Base-by-base conservation (phyloP, 2,329 filamentous ascomycete species). In the Podosphaera xanthii region DNA sequence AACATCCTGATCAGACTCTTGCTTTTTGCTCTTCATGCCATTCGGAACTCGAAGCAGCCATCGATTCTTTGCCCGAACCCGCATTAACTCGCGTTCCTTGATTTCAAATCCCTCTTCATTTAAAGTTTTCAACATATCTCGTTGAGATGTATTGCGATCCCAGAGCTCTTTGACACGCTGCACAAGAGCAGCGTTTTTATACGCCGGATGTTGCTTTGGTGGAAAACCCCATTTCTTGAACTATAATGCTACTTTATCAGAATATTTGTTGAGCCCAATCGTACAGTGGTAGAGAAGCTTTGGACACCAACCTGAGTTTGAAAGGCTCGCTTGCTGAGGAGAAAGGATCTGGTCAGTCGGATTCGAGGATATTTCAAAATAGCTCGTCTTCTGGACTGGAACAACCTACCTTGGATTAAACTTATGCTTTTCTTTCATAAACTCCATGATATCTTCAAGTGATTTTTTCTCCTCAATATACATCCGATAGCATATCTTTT, bases 391-490 rank as follows among this genome's bases (percentile, higher is more conserved):
- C 30, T 12, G 52, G 34, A 59, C 58, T 58, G 59, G 55, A 58
- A 61, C 58, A 60, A 69, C 75, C 69, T 74, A 86, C 83, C 82
- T 86, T 31, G 86, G 85, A 36, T 79, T 75, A 70, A 89, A 88
- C 62, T 79, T 76, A 72, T 84, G 75, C 60, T 76, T 73, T 60
- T 73, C 73, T 63, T 76, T 80, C 76, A 88, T 83, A 67, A 82
- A 81, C 34, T 82, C 76, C 74, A 87, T 84, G 49, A 92, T 84
- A 64, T 90, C 82, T 65, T 85, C 81, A 60, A 90, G 72, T 48
- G 81, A 79, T 72, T 79, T 83, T 65, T 81, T 81, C 71, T 92
- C 84, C 61, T 82, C 79, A 64, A 91, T 86, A 66, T 89, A 92
- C 67, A 92, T 78, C 64, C 80, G 78, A 69, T 79, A 82, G 71